A percentile compares a stretch with the other conserved stretches of the same genome.
Conservation (phyloP, 2,329 filamentous ascomycete genomes). For the Dothistroma pini region DNA sequence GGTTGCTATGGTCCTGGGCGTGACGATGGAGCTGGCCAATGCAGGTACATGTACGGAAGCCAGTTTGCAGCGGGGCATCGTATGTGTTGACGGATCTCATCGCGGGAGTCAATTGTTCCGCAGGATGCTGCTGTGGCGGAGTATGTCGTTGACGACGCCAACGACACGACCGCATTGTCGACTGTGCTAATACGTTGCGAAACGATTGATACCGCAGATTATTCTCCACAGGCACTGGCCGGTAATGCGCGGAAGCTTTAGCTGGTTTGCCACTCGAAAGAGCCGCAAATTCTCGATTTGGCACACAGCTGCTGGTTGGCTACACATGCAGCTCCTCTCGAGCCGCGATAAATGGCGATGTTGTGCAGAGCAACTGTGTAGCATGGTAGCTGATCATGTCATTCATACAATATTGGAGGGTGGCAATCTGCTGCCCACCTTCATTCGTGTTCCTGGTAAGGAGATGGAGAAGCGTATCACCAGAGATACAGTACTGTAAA, state of each 20-base stretch:
- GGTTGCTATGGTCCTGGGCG: slow-evolving; percentile 3
- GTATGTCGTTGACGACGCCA: too few species aligned
- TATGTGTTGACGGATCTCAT: background rate
- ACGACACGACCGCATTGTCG: too few species aligned
- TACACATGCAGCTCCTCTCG: background rate
- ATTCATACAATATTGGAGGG: background rate
- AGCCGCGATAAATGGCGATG: background rate
- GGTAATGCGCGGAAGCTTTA: slow-evolving; percentile 13
- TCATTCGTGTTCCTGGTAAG: background rate
- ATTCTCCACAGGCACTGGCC: slow-evolving; percentile 6
- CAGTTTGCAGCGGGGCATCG: slow-evolving; percentile 1
- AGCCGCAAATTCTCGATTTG: background rate
- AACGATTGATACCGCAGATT: too few species aligned
- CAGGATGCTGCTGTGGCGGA: background rate
- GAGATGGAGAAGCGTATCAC: background rate
- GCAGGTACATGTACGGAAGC: slow-evolving; percentile 12
- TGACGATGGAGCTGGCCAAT: slow-evolving; percentile 1
- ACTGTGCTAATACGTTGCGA: too few species aligned
- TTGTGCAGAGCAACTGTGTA: background rate
- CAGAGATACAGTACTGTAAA: background rate
- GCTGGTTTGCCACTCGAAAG: background rate
- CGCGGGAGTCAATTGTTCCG: slow-evolving; percentile 15
- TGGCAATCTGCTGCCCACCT: background rate
- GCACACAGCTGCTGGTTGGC: background rate
- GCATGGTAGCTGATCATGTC: background rate